Conservation (phyloP, 805 yeast species). For the Ogataea neopini region DNA sequence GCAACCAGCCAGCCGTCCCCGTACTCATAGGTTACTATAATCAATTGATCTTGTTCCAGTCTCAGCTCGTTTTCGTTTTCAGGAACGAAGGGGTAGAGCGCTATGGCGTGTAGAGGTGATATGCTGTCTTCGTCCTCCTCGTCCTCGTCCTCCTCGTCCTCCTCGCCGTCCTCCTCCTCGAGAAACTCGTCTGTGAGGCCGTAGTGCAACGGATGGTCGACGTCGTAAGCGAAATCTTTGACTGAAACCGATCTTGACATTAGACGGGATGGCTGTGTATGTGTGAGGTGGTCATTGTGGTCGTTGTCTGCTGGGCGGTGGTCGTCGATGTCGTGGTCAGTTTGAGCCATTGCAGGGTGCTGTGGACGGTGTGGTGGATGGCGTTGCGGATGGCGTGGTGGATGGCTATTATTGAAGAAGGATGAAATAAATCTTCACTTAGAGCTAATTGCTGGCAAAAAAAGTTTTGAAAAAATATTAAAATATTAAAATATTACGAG, state of each 20-base stretch:
- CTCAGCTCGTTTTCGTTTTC: slow-evolving; percentile 92
- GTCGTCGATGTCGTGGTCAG: background rate
- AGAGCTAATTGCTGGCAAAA: too few species aligned
- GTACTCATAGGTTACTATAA: slow-evolving; percentile 86
- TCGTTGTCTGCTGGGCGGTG: background rate
- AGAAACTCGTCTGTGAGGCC: slow-evolving; percentile 42
- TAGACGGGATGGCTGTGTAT: too few species aligned
- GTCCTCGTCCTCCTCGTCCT: slow-evolving; percentile 7
- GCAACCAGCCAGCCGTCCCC: slow-evolving; percentile 99
- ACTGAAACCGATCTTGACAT: slow-evolving; percentile 44
- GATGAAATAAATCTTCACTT: too few species aligned
- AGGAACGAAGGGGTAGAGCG: slow-evolving; percentile 85
- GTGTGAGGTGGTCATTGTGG: background rate
- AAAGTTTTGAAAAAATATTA: slow-evolving; percentile 2
- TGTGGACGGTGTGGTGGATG: too few species aligned
- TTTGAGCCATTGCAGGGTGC: too few species aligned
- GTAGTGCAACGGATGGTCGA: slow-evolving; percentile 66
- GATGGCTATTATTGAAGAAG: too few species aligned
- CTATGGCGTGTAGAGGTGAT: slow-evolving; percentile 66
- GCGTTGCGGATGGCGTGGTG: too few species aligned
- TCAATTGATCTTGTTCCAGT: slow-evolving; percentile 74
- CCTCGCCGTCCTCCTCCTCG: slow-evolving; percentile 9
- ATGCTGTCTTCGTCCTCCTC: slow-evolving; percentile 12
- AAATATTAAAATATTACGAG: background rate
- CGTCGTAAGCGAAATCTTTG: slow-evolving; percentile 81